Base-by-base conservation (phyloP, 768 basidiomycete genomes). In the Mycena rosella region DNA sequence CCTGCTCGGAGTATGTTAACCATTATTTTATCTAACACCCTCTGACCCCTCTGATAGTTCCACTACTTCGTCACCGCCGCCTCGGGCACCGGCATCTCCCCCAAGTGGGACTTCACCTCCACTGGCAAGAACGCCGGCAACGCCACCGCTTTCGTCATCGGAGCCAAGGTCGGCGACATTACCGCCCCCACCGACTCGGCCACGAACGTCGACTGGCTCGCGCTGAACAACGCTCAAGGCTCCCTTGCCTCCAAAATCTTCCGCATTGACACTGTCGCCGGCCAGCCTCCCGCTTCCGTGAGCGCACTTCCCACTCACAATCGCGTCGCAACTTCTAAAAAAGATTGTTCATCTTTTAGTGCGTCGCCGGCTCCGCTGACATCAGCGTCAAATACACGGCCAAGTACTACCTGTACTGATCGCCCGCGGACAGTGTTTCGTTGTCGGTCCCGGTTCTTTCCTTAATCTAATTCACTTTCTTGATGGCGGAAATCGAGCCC, bases 11-110 rank as follows among this genome's bases (percentile, higher is more conserved):
- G 69, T 70, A 60, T 5, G 64, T 45, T n/a, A 5, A 27, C 9
- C 15, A 8, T 6, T 30, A 36, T 29, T 13, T 51, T 6, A n/a
- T n/a, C 7, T 13, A 5, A 2, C 36, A 18, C n/a, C 5, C 8
- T 52, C 34, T 22, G 3, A 14, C 11, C 24, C 24, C 2, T 29
- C 8, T n/a, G 17, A 13, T 52, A 70, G 69, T 57, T 82, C 62
- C 82, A 86, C 64, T 84, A 81, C 77, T 87, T 85, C 68, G 77
- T 83, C 52, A 73, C 74, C 1, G 76, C 79, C 68, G 67, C 81
- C 54, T 69, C 75, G 53, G 76, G 77, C n/a, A 63, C 71, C 4
- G 76, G 77, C 24, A 55, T 79, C 47, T 74, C 74, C 44, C 82
- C 84, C 29, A 78, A 79, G 62, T 79, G 82, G 74, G 86, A 85